phyloP scores from a whole-genome alignment of 2,329 filamentous ascomycete species.

The Penicillium brevicompactum region DNA sequence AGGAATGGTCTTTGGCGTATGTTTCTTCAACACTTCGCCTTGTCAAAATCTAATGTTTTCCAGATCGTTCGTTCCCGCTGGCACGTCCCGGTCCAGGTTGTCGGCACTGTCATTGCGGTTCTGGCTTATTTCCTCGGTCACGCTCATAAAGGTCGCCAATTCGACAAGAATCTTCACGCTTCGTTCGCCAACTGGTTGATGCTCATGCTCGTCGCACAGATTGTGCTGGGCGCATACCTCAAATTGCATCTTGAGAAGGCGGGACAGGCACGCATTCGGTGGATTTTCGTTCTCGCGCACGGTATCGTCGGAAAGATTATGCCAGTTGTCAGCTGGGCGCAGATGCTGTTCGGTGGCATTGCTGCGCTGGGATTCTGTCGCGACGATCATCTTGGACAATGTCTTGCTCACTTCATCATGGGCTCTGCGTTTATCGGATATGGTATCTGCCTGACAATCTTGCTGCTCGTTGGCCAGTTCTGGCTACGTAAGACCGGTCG shows the following conservation, averaged over 20 bases:
- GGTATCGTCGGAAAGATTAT: constrained; percentile 83
- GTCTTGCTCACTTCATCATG: constrained; percentile 98
- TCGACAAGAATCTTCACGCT: constrained; percentile 77
- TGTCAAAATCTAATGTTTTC: not conserved
- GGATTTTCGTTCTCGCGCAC: constrained; percentile 71
- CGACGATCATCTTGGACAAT: constrained; percentile 88
- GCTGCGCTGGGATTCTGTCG: constrained; percentile 90
- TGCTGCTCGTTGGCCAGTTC: constrained; percentile 83
- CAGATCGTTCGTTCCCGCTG: constrained; percentile 87
- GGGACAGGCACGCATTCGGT: constrained; percentile 76
- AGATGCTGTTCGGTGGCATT: constrained; percentile 96
- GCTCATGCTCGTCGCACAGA: constrained; percentile 74
- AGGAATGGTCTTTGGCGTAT: constrained; percentile 91
- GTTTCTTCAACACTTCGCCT: constrained; percentile 29
- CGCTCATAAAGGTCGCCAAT: constrained; percentile 84
- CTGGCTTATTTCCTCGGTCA: constrained; percentile 91
- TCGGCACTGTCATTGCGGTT: constrained; percentile 74
- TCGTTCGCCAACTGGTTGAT: constrained; percentile 80
- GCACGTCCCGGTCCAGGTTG: constrained; percentile 86
- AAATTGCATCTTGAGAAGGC: constrained; percentile 86
- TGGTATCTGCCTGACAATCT: constrained; percentile 80
- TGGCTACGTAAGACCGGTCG: constrained; percentile 82
- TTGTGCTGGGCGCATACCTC: constrained; percentile 81
- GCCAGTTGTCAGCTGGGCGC: constrained; percentile 83
- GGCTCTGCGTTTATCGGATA: constrained; percentile 95